These are phyloP conservation scores for Phaeoacremonium minimum DNA, from an alignment of 2,329 filamentous ascomycete genomes.

Conservation along the genomic window DNA sequence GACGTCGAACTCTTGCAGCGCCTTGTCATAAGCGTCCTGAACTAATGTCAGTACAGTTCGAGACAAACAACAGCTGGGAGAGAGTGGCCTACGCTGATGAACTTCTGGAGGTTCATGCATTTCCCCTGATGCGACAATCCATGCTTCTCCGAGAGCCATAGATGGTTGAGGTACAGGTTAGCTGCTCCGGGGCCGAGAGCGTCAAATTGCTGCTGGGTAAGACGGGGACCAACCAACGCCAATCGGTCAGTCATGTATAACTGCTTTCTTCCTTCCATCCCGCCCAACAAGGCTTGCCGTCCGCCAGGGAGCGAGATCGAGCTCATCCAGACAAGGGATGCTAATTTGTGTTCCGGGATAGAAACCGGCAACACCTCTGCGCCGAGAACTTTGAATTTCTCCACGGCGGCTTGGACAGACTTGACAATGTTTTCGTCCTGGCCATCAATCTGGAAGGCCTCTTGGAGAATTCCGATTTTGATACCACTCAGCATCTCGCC, in stretches of 20 bases:
- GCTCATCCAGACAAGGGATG: slow-evolving; percentile 43
- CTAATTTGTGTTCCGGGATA: slow-evolving; percentile 41
- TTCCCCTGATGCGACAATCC: slow-evolving; percentile 5
- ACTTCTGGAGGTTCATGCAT: slow-evolving; percentile 5
- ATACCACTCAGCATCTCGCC: slow-evolving; percentile 16
- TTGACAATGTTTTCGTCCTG: slow-evolving; percentile 32
- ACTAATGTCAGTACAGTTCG: neutral
- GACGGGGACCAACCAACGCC: neutral
- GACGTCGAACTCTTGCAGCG: slow-evolving; percentile 37
- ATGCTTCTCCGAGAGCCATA: slow-evolving; percentile 8
- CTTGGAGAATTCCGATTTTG: slow-evolving; percentile 38
- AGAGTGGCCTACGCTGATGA: neutral
- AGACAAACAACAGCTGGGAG: neutral
- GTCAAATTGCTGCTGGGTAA: slow-evolving; percentile 8
- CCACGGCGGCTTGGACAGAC: slow-evolving; percentile 28
- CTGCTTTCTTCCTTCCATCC: slow-evolving; percentile 6
- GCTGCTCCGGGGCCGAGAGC: slow-evolving; percentile 3
- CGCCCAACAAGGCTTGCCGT: slow-evolving; percentile 7
- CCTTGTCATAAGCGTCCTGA: slow-evolving; percentile 38
- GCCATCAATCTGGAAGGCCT: slow-evolving; percentile 33
- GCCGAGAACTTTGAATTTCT: slow-evolving; percentile 30
- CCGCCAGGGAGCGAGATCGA: slow-evolving; percentile 8
- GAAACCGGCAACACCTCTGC: slow-evolving; percentile 38
- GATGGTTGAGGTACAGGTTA: slow-evolving; percentile 6
- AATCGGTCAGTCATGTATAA: slow-evolving; percentile 6